Evolutionary conservation across 2,329 filamentous ascomycete genomes (phyloP).

Genomic region (Colletotrichum camelliae): DNA sequence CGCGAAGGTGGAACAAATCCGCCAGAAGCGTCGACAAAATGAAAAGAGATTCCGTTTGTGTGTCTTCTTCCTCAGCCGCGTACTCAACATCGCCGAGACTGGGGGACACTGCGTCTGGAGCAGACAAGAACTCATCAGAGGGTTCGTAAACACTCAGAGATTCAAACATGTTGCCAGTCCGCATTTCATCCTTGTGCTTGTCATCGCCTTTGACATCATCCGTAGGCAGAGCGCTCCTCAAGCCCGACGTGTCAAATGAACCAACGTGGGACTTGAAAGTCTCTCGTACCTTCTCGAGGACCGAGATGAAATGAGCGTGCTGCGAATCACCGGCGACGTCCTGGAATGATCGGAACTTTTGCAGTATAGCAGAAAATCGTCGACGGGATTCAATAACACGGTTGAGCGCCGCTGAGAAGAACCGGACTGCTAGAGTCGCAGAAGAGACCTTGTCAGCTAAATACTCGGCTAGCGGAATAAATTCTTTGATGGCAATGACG

Average conservation of each 20-base stretch:
- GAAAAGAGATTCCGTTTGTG: slow-evolving; percentile 29
- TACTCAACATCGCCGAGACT: slow-evolving; percentile 26
- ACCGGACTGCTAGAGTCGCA: slow-evolving; percentile 28
- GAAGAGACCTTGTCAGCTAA: slow-evolving; percentile 25
- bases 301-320: slow-evolving; percentile 38
- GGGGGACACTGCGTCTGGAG: slow-evolving; percentile 25
- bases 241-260: background rate
- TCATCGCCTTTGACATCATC: background rate
- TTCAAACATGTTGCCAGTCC: slow-evolving; percentile 36
- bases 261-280: slow-evolving; percentile 29
- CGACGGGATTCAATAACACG: slow-evolving; percentile 40
- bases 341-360: slow-evolving; percentile 10
- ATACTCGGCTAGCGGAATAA: slow-evolving; percentile 41
- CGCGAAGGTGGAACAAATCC: slow-evolving; percentile 34
- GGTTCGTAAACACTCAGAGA: slow-evolving; percentile 40
- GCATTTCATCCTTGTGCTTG: background rate
- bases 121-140: slow-evolving; percentile 39
- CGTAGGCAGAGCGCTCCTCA: background rate
- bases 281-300: slow-evolving; percentile 39
- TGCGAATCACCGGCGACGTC: slow-evolving; percentile 28
- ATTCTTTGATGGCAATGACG: slow-evolving; percentile 41
- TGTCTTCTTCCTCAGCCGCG: slow-evolving; percentile 27
- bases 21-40: slow-evolving; percentile 30
- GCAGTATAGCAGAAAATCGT: slow-evolving; percentile 29
- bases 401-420: slow-evolving; percentile 36